Evolutionary conservation across 306 rosid species (phyloP).

Genomic region (Glycyrrhiza uralensis): DNA sequence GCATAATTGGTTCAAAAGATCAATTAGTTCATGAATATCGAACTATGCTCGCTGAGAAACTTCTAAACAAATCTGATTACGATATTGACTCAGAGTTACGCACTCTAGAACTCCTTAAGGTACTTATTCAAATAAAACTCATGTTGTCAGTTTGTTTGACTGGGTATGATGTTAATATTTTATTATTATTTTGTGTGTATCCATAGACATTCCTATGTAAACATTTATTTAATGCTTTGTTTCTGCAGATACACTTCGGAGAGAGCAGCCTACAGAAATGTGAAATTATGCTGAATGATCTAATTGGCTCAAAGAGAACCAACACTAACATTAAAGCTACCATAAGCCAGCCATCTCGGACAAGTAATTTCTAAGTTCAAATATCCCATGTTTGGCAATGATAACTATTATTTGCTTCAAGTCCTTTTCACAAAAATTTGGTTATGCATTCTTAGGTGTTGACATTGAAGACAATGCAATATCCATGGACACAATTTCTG

Average conservation of each 20-base stretch:
- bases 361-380: slow-evolving; percentile 38
- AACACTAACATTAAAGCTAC: slow-evolving; percentile 87
- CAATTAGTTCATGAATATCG: slow-evolving; percentile 94
- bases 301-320: slow-evolving; percentile 81
- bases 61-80: slow-evolving; percentile 89
- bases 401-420: slow-evolving; percentile 17
- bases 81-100: slow-evolving; percentile 95
- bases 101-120: slow-evolving; percentile 96
- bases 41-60: slow-evolving; percentile 97
- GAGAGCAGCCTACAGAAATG: slow-evolving; percentile 97
- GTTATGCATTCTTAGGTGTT: slow-evolving; percentile 36
- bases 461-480: slow-evolving; percentile 35
- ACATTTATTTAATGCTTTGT: slow-evolving; percentile 25
- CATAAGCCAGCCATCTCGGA: slow-evolving; percentile 50
- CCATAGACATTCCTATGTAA: slow-evolving; percentile 1
- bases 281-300: slow-evolving; percentile 94
- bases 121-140: slow-evolving; percentile 16
- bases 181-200: background rate
- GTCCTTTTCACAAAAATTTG: slow-evolving; percentile 11
- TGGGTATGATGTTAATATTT: slow-evolving; percentile 22
- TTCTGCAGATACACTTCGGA: slow-evolving; percentile 87
- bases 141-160: slow-evolving; percentile 7
- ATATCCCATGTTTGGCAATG: background rate
- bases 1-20: slow-evolving; percentile 94
- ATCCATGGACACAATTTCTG: slow-evolving; percentile 69